Percentiles rank a stretch among this genome's conserved stretches.
Conservation (phyloP, 805 yeast species). For the Komagataella kurtzmanii region DNA sequence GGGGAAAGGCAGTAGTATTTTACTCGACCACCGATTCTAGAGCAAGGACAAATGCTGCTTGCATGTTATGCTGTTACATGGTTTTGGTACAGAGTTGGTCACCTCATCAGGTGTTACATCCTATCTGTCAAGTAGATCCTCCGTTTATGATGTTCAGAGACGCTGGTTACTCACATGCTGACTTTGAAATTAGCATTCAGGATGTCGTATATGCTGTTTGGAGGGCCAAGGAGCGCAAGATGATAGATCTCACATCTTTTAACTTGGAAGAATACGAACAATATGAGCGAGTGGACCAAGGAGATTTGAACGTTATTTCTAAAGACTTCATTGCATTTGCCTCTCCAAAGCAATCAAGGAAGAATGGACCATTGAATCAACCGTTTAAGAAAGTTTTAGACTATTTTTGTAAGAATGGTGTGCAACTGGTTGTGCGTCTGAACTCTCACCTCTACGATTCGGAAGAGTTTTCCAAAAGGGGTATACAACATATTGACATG, state of each 20-base stretch:
- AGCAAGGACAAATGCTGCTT: constrained; percentile 87
- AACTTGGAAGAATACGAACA: constrained; percentile 89
- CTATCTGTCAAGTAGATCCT: constrained; percentile 81
- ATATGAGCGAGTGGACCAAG: constrained; percentile 92
- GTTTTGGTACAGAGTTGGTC: constrained; percentile 93
- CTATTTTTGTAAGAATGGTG: constrained; percentile 60
- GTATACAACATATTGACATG: constrained; percentile 87
- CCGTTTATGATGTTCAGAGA: constrained; percentile 94
- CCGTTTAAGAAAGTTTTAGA: constrained; percentile 74
- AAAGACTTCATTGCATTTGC: constrained; percentile 97
- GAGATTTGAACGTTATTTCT: constrained; percentile 85
- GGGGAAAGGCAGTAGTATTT: constrained; percentile 80
- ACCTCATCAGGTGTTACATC: constrained; percentile 94
- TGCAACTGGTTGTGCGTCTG: constrained; percentile 80
- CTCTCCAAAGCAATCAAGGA: constrained; percentile 67
- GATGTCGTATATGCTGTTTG: constrained; percentile 94
- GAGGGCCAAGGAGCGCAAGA: constrained; percentile 90
- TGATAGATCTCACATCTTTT: constrained; percentile 76
- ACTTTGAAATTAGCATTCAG: constrained; percentile 85
- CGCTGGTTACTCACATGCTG: constrained; percentile 95
- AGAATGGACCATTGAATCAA: constrained; percentile 44
- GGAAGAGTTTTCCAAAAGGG: constrained; percentile 66
- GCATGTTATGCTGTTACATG: constrained; percentile 90
- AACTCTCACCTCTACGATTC: constrained; percentile 88
- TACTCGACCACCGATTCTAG: constrained; percentile 75